Evolutionary conservation across 2,329 filamentous ascomycete species (phyloP).

Genomic region (Ophiostoma ulmi): DNA sequence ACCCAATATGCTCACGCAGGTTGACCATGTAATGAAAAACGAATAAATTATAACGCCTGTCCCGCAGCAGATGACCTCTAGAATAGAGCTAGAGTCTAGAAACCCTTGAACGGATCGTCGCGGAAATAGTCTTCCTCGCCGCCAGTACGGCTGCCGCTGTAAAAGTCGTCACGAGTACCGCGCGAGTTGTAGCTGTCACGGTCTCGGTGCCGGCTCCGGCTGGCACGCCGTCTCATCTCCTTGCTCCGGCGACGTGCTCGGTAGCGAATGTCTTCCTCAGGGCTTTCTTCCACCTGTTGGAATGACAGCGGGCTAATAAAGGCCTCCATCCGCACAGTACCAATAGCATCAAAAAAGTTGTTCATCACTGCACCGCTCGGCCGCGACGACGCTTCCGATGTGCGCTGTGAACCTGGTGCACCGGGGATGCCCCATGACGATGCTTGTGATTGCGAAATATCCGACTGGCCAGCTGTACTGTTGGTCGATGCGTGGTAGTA

Average conservation of each 20-base stretch:
- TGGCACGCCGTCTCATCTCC: slow-evolving; percentile 48
- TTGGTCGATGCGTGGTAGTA: slow-evolving; percentile 45
- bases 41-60: slow-evolving; percentile 9
- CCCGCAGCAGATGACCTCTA: neutral
- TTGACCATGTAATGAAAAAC: neutral
- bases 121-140: slow-evolving; percentile 52
- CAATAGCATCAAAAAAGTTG: slow-evolving; percentile 80
- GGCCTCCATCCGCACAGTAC: slow-evolving; percentile 93
- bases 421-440: slow-evolving; percentile 33
- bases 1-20: slow-evolving; percentile 10
- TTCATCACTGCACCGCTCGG: slow-evolving; percentile 36
- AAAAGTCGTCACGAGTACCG: slow-evolving; percentile 46
- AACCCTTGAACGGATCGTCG: slow-evolving; percentile 59
- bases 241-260: slow-evolving; percentile 50
- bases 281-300: slow-evolving; percentile 42
- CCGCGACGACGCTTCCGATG: slow-evolving; percentile 51
- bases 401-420: slow-evolving; percentile 41
- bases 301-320: slow-evolving; percentile 67
- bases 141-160: slow-evolving; percentile 44
- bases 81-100: slow-evolving; percentile 36
- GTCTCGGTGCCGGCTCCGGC: slow-evolving; percentile 48
- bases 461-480: slow-evolving; percentile 56
- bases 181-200: slow-evolving; percentile 49
- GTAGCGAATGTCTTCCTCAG: slow-evolving; percentile 46
- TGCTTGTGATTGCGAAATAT: slow-evolving; percentile 50